Conservation (phyloP, 345 rosid species). For the Streptanthus diversifolius region DNA sequence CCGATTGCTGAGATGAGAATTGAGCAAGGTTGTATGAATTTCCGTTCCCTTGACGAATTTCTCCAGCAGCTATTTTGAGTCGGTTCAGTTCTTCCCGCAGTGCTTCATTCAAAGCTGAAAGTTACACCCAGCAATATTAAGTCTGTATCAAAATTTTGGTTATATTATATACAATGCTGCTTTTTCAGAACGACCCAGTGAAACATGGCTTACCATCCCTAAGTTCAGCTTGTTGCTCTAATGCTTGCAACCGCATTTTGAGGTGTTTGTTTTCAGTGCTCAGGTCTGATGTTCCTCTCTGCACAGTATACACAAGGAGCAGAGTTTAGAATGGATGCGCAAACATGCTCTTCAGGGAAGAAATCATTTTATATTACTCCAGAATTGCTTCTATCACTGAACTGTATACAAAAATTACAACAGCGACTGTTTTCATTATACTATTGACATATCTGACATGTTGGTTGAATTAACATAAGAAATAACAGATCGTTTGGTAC, state of each 20-base stretch:
- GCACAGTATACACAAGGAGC: background rate
- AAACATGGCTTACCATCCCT: slow-evolving; percentile 23
- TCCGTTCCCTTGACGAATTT: slow-evolving; percentile 57
- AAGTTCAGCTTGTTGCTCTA: slow-evolving; percentile 35
- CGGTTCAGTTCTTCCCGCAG: slow-evolving; percentile 85
- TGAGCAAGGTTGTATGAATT: slow-evolving; percentile 48
- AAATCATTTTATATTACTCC: background rate
- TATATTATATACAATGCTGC: background rate
- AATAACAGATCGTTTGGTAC: background rate
- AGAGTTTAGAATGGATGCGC: background rate
- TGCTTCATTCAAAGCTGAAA: slow-evolving; percentile 78
- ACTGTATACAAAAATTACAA: background rate
- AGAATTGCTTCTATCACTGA: background rate
- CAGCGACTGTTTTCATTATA: background rate
- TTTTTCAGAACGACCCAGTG: background rate
- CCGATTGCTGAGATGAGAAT: slow-evolving; percentile 46
- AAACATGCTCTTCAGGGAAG: background rate
- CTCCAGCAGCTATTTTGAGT: slow-evolving; percentile 75
- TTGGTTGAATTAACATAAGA: background rate
- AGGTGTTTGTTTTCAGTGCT: slow-evolving; percentile 36
- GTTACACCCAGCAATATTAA: background rate
- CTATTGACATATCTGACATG: background rate
- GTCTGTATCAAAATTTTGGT: background rate
- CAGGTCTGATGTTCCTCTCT: slow-evolving; percentile 37
- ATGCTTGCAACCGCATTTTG: slow-evolving; percentile 31